phyloP scores from a whole-genome alignment of 1,284 basidiomycete genomes.

The Bothia castanella region DNA sequence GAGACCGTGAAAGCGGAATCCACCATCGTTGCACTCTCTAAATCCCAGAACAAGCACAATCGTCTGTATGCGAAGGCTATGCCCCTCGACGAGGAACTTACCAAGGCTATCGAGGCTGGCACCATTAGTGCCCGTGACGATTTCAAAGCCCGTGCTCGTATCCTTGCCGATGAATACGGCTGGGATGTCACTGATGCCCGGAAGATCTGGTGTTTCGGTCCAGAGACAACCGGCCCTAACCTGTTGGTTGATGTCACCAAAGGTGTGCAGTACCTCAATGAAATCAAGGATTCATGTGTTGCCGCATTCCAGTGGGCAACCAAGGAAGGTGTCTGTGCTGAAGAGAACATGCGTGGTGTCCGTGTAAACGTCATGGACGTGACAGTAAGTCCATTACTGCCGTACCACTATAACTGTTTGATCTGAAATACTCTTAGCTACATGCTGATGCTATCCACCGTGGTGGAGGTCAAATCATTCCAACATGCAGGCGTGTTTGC shows the following conservation, averaged over 20 bases:
- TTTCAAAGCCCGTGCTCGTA: slow-evolving; percentile 94
- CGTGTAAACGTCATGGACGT: slow-evolving; percentile 97
- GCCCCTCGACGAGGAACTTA: slow-evolving; percentile 93
- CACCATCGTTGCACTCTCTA: slow-evolving; percentile 93
- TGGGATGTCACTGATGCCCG: slow-evolving; percentile 99
- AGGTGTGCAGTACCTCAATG: slow-evolving; percentile 96
- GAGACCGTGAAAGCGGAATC: slow-evolving; percentile 98
- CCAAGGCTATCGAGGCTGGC: slow-evolving; percentile 89
- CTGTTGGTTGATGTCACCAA: slow-evolving; percentile 97
- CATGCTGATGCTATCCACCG: slow-evolving; percentile 99
- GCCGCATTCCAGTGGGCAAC: slow-evolving; percentile 99
- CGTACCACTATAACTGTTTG: not conserved
- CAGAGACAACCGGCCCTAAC: slow-evolving; percentile 97
- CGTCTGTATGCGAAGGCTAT: slow-evolving; percentile 92
- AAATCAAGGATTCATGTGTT: slow-evolving; percentile 99
- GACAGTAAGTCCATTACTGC: slow-evolving; percentile 53
- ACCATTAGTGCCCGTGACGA: slow-evolving; percentile 91
- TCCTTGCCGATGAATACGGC: slow-evolving; percentile 93
- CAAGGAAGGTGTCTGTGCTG: slow-evolving; percentile 94
- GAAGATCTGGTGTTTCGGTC: slow-evolving; percentile 99
- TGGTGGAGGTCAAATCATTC: slow-evolving; percentile 98
- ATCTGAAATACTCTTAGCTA: slow-evolving; percentile 48
- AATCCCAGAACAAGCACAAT: slow-evolving; percentile 99
- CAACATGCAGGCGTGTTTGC: slow-evolving; percentile 91
- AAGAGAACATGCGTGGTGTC: slow-evolving; percentile 99